A percentile compares a stretch with the other conserved stretches of the same genome.
Evolutionary conservation across 495 filamentous ascomycete species (phyloP).

Genomic region (Trichoderma gamsii): DNA sequence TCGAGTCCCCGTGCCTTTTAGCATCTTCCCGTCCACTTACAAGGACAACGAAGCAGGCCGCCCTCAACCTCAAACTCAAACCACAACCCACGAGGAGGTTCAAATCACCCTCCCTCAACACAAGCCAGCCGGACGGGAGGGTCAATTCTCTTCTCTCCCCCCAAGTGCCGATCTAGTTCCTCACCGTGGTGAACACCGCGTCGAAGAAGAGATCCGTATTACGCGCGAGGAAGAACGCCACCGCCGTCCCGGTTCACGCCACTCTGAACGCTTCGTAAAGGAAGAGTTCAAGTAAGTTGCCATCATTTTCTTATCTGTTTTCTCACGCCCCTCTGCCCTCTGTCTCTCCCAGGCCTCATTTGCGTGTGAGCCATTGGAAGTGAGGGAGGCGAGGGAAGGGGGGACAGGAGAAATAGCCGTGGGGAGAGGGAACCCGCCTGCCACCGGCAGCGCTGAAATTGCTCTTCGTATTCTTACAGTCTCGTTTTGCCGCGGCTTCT

Average conservation of each 20-base stretch:
- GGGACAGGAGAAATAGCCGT: background rate
- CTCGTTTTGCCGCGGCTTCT: conserved; percentile 13
- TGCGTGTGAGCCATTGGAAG: background rate
- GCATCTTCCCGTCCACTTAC: conserved; percentile 99
- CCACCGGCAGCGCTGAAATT: conserved; percentile 11
- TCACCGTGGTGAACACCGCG: conserved; percentile 60
- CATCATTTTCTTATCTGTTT: conserved; percentile 15
- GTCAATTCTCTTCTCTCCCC: conserved; percentile 64
- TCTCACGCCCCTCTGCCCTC: background rate
- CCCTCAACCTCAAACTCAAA: conserved; percentile 68
- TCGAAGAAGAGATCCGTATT: conserved; percentile 76
- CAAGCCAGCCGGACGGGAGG: conserved; percentile 85
- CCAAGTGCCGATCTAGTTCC: conserved; percentile 44
- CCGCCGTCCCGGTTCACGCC: conserved; percentile 54
- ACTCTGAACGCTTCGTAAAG: conserved; percentile 44
- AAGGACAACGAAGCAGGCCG: conserved; percentile 80
- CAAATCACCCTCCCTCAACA: conserved; percentile 69
- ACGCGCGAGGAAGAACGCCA: conserved; percentile 61
- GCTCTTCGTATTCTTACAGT: conserved; percentile 15
- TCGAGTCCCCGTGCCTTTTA: conserved; percentile 97
- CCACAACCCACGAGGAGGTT: conserved; percentile 70
- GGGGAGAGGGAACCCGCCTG: background rate
- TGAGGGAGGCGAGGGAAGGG: background rate
- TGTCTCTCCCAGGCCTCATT: background rate
- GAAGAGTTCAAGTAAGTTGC: conserved; percentile 46